Evolutionary conservation across 306 rosid species (phyloP).

Genomic region (Trichosanthes truncata): DNA sequence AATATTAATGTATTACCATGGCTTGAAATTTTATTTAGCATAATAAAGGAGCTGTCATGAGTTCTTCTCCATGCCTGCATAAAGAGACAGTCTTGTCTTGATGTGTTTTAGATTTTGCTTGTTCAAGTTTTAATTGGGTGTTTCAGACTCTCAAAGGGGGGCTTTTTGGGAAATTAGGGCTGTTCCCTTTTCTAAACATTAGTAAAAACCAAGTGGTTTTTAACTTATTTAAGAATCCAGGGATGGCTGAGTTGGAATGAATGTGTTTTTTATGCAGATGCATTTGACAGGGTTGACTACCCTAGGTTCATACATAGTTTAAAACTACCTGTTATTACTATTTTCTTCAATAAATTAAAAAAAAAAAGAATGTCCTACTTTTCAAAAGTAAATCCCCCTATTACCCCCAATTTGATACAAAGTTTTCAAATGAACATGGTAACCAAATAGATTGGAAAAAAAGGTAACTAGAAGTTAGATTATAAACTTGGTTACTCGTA

Average conservation of each 20-base stretch:
- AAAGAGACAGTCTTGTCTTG: not conserved
- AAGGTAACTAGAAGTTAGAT: not conserved
- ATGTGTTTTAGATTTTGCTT: not conserved
- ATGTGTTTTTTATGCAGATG: not conserved
- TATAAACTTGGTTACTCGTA: too few relatives aligned
- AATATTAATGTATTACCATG: not conserved
- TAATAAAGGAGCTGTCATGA: not conserved
- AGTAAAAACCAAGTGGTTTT: not conserved
- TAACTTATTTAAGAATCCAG: not conserved
- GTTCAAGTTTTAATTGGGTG: not conserved
- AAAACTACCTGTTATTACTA: not conserved
- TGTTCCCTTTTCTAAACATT: not conserved
- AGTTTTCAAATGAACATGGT: not conserved
- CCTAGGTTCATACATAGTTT: not conserved
- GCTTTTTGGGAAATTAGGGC: not conserved
- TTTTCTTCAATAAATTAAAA: not conserved
- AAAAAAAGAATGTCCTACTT: not conserved
- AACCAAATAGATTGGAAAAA: not conserved
- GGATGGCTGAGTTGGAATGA: not conserved
- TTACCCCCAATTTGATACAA: not conserved
- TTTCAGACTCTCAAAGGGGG: not conserved
- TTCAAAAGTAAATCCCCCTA: not conserved
- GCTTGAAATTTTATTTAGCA: not conserved
- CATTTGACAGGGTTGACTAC: not conserved
- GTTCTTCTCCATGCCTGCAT: slow-evolving; percentile 5